phyloP scores from a whole-genome alignment of 2,329 filamentous ascomycete genomes.

The Cladosporium sp. region DNA sequence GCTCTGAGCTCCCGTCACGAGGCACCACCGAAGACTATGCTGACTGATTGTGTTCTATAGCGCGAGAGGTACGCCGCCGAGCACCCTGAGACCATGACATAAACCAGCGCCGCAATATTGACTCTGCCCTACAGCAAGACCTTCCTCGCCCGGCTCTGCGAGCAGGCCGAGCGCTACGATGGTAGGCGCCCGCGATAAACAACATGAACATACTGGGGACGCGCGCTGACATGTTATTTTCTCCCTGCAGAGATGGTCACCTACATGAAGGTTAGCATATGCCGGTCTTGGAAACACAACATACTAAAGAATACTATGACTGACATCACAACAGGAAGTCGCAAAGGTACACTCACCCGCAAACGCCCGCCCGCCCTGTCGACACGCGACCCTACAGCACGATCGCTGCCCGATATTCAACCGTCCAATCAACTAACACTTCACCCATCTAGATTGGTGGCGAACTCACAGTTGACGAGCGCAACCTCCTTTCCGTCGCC shows the following conservation, averaged over 20 bases:
- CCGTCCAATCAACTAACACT: constrained; percentile 10
- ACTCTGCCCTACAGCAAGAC: constrained; percentile 77
- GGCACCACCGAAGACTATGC: constrained; percentile 22
- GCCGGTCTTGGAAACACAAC: background rate
- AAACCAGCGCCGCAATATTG: constrained; percentile 4
- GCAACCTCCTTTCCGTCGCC: constrained; percentile 94
- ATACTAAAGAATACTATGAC: constrained; percentile 24
- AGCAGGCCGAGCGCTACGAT: constrained; percentile 99
- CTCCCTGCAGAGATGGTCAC: constrained; percentile 80
- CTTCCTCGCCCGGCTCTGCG: constrained; percentile 98
- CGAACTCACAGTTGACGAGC: constrained; percentile 68
- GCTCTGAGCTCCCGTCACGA: constrained; percentile 33
- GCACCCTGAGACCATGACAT: constrained; percentile 21
- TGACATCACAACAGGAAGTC: constrained; percentile 69
- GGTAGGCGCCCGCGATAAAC: constrained; percentile 53
- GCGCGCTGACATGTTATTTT: constrained; percentile 27
- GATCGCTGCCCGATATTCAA: constrained; percentile 8
- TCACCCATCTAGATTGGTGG: constrained; percentile 56
- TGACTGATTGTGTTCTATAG: constrained; percentile 45
- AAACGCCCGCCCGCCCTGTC: constrained; percentile 18
- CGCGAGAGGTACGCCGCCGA: constrained; percentile 49
- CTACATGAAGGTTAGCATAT: constrained; percentile 84
- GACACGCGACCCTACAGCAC: constrained; percentile 7
- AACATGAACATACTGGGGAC: background rate
- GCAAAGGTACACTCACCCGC: constrained; percentile 67